Percentiles rank a stretch among this genome's conserved stretches.
Conservation (phyloP, 441 rosid species). For the Metrosideros polymorpha region DNA sequence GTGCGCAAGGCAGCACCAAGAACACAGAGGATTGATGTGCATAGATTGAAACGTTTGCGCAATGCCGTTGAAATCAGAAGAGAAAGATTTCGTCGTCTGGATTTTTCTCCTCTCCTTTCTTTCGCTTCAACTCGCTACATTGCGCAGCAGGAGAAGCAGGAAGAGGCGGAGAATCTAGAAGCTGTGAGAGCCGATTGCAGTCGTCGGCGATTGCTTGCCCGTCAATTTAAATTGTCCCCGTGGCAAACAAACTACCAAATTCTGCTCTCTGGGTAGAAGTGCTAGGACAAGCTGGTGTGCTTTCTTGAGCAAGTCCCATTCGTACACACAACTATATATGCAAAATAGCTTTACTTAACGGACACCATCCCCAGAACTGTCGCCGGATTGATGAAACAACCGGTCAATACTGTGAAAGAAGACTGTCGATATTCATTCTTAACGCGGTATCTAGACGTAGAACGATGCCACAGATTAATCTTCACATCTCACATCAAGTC, state of each 20-base stretch:
- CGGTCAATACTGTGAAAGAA: not conserved
- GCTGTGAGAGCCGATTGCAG: not conserved
- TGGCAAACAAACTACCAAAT: not conserved
- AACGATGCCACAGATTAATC: not conserved
- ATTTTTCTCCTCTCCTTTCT: not conserved
- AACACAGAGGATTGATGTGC: not conserved
- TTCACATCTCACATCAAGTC: not conserved
- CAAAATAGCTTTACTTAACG: not conserved
- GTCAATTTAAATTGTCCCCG: rapidly evolving
- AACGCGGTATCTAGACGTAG: not conserved
- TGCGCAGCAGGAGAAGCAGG: not conserved
- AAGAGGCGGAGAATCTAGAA: not conserved
- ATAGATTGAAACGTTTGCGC: not conserved
- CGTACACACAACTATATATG: not conserved
- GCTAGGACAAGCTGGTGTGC: not conserved
- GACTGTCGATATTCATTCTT: not conserved
- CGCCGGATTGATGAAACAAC: not conserved
- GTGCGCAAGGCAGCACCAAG: not conserved
- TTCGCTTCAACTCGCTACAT: not conserved
- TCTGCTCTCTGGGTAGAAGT: not conserved
- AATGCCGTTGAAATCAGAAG: not conserved
- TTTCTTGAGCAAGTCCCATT: not conserved
- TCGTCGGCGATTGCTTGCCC: not conserved
- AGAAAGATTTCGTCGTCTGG: not conserved
- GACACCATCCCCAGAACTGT: not conserved